Evolutionary conservation across 2,329 filamentous ascomycete genomes (phyloP).

Genomic region (Aphanocladium album): DNA sequence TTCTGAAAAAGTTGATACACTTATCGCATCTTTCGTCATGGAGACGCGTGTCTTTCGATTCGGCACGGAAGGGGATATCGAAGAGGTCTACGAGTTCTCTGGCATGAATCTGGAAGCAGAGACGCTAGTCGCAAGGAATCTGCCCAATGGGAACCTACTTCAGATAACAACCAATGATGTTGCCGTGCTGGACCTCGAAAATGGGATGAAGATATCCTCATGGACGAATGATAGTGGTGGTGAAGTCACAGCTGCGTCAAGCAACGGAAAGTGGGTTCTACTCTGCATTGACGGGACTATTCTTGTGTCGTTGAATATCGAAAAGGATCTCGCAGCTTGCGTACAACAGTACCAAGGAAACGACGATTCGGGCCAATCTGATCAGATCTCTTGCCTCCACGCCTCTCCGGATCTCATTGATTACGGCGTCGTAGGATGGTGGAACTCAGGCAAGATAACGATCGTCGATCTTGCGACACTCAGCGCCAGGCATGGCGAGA

Average conservation of each 20-base stretch:
- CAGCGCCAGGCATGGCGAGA: slow-evolving; percentile 59
- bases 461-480: slow-evolving; percentile 66
- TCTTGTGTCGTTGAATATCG: slow-evolving; percentile 63
- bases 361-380: slow-evolving; percentile 37
- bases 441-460: slow-evolving; percentile 74
- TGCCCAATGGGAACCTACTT: slow-evolving; percentile 59
- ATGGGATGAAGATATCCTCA: slow-evolving; percentile 46
- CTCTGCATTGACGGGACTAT: slow-evolving; percentile 72
- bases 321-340: slow-evolving; percentile 50
- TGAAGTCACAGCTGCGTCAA: slow-evolving; percentile 72
- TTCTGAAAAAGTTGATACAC: slow-evolving; percentile 55
- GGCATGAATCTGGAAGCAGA: slow-evolving; percentile 64
- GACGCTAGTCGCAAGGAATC: slow-evolving; percentile 66
- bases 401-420: slow-evolving; percentile 59
- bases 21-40: slow-evolving; percentile 75
- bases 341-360: slow-evolving; percentile 60
- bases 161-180: slow-evolving; percentile 69
- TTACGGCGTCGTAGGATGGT: slow-evolving; percentile 80
- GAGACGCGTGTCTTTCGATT: slow-evolving; percentile 84
- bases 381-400: slow-evolving; percentile 82
- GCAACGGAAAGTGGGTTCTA: slow-evolving; percentile 64
- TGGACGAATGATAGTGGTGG: slow-evolving; percentile 51
- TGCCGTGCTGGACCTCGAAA: slow-evolving; percentile 57
- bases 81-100: slow-evolving; percentile 74
- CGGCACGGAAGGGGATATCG: slow-evolving; percentile 67